Conservation (phyloP, 441 rosid genomes). For the Metrosideros polymorpha region DNA sequence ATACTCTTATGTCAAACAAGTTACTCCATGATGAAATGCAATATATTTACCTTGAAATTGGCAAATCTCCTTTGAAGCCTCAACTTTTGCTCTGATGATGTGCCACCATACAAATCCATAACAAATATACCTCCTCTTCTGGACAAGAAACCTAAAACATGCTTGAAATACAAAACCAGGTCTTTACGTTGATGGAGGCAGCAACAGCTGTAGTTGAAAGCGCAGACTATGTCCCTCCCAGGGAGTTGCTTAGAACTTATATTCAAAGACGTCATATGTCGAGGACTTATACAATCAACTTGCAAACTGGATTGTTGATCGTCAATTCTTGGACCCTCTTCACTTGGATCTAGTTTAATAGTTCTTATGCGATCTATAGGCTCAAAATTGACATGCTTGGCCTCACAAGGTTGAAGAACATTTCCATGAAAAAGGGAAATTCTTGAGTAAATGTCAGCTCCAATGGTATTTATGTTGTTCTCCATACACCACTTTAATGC, state of each 20-base stretch:
- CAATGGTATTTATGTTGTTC: conserved; percentile 55
- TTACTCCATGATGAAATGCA: not conserved
- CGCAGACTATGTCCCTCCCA: conserved; percentile 80
- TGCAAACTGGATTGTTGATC: conserved; percentile 14
- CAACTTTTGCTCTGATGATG: conserved; percentile 67
- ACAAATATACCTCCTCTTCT: conserved; percentile 65
- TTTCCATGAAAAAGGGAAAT: conserved; percentile 77
- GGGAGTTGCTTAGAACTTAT: conserved; percentile 19
- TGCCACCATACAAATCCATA: conserved; percentile 82
- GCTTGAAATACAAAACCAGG: conserved; percentile 64
- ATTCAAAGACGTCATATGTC: not conserved
- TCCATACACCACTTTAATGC: conserved; percentile 80
- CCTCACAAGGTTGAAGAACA: conserved; percentile 64
- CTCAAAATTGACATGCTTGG: conserved; percentile 39
- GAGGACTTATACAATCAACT: conserved; percentile 13
- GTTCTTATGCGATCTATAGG: conserved; percentile 33
- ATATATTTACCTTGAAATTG: conserved; percentile 49
- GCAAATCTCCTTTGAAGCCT: conserved; percentile 75
- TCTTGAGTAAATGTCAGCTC: conserved; percentile 59
- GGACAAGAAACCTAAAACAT: conserved; percentile 48
- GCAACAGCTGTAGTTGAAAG: conserved; percentile 86
- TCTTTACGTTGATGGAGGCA: conserved; percentile 73
- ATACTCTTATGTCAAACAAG: not conserved
- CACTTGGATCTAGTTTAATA: conserved; percentile 24
- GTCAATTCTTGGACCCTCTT: conserved; percentile 8